phyloP scores from a whole-genome alignment of 495 filamentous ascomycete genomes.

The Pyrenopolyporus hunteri region DNA sequence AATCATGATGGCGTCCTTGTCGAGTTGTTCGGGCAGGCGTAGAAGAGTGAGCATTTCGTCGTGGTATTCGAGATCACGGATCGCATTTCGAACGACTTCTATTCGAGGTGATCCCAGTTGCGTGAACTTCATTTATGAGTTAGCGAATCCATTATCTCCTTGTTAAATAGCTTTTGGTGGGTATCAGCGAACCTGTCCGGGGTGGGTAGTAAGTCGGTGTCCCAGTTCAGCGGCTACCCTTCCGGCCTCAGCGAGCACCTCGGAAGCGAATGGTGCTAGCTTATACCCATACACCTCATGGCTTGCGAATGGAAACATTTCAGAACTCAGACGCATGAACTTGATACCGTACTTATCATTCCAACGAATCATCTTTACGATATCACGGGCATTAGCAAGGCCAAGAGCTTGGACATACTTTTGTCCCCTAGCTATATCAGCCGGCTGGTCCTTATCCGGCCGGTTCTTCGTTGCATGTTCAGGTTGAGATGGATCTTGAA shows the following conservation, averaged over 20 bases:
- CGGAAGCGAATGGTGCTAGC: slow-evolving; percentile 82
- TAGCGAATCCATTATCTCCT: not conserved
- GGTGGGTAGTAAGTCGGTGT: slow-evolving; percentile 88
- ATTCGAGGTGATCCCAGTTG: slow-evolving; percentile 81
- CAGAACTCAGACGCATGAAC: slow-evolving; percentile 89
- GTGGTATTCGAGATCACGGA: slow-evolving; percentile 89
- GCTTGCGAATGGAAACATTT: slow-evolving; percentile 97
- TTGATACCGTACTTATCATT: slow-evolving; percentile 93
- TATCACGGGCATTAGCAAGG: slow-evolving; percentile 80
- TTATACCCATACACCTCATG: slow-evolving; percentile 88
- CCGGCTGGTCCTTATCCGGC: slow-evolving; percentile 71
- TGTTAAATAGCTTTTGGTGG: not conserved
- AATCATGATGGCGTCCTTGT: slow-evolving; percentile 93
- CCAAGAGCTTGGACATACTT: slow-evolving; percentile 78
- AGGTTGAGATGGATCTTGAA: slow-evolving; percentile 74
- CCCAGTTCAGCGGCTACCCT: slow-evolving; percentile 78
- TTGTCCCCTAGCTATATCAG: slow-evolving; percentile 65
- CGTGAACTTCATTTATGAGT: slow-evolving; percentile 66
- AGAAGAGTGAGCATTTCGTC: slow-evolving; percentile 83
- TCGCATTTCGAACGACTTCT: slow-evolving; percentile 73
- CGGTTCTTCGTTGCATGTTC: slow-evolving; percentile 82
- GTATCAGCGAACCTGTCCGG: slow-evolving; percentile 73
- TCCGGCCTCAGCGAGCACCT: slow-evolving; percentile 77
- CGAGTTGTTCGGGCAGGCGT: slow-evolving; percentile 75
- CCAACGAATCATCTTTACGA: slow-evolving; percentile 87